A percentile compares a stretch with the other conserved stretches of the same genome.
Evolutionary conservation across 148 eudicot species (phyloP).

Genomic region (Vaccinium myrtillus): DNA sequence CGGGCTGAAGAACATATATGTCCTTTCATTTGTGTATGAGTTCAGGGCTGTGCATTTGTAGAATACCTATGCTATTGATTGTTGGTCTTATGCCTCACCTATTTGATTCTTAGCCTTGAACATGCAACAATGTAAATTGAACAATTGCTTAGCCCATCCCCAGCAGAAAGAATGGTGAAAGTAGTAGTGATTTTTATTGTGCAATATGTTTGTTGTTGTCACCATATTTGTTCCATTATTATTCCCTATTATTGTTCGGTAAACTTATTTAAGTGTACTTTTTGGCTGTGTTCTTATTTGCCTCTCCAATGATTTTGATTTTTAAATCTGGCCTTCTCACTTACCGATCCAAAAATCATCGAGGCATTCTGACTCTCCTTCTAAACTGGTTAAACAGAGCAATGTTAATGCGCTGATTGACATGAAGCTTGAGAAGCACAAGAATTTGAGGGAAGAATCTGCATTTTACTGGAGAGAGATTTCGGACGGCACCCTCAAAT

Average conservation of each 20-base stretch:
- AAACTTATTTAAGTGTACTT: not conserved
- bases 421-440: constrained; percentile 96
- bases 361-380: not conserved
- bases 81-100: not conserved
- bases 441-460: constrained; percentile 89
- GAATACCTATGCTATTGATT: not conserved
- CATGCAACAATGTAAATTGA: too few relatives aligned
- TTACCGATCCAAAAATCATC: not conserved
- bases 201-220: not conserved
- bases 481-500: constrained; percentile 79
- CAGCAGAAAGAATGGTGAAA: not conserved
- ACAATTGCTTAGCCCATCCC: not conserved
- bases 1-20: not conserved
- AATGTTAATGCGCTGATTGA: constrained; percentile 84
- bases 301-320: not conserved
- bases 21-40: not conserved
- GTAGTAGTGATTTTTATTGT: not conserved
- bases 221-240: not conserved
- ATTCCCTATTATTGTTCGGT: not conserved
- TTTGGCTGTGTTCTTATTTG: constrained; percentile 1
- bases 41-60: not conserved
- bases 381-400: constrained; percentile 45
- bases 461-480: constrained; percentile 82
- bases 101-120: not conserved
- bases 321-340: not conserved